Evolutionary conservation across 1,139 yeast genomes (phyloP).

Genomic region (Candida dubliniensis): DNA sequence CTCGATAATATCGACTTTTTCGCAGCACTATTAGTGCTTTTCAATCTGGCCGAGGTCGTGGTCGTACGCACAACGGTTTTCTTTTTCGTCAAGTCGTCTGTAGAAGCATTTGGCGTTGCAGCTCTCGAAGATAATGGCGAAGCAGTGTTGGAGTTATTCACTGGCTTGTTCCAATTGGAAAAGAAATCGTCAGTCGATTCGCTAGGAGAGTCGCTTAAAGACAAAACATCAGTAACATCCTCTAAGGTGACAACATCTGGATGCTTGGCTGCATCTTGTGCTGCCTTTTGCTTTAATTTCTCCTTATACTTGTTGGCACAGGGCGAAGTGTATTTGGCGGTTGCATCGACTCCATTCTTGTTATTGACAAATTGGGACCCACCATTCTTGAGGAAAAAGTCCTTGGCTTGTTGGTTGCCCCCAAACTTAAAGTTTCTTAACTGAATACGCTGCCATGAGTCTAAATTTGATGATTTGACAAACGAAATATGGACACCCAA

Average conservation of each 20-base stretch:
- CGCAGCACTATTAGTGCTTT: conserved; percentile 23
- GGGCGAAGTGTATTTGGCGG: conserved; percentile 75
- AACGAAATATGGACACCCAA: conserved; percentile 52
- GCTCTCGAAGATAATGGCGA: conserved; percentile 55
- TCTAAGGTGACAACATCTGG: conserved; percentile 67
- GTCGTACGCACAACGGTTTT: conserved; percentile 24
- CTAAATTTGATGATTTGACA: conserved; percentile 89
- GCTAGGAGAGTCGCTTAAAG: conserved; percentile 34
- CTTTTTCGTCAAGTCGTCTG: conserved; percentile 32
- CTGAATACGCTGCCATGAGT: conserved; percentile 85
- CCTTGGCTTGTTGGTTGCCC: conserved; percentile 85
- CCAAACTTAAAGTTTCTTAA: conserved; percentile 89
- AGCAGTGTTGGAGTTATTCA: conserved; percentile 48
- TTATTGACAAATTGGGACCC: conserved; percentile 63
- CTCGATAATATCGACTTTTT: conserved; percentile 42
- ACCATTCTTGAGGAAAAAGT: conserved; percentile 79
- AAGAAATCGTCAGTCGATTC: conserved; percentile 78
- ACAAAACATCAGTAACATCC: conserved; percentile 46
- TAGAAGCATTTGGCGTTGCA: conserved; percentile 46
- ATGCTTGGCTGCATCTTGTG: conserved; percentile 62
- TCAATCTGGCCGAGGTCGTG: conserved; percentile 17
- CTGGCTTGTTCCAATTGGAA: conserved; percentile 85
- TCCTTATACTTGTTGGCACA: conserved; percentile 79
- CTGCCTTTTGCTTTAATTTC: conserved; percentile 68
- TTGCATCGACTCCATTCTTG: conserved; percentile 57